Percentiles rank a stretch among this genome's conserved stretches.
Evolutionary conservation across 768 basidiomycete species (phyloP).

Genomic region (Suillus fuscotomentosus): DNA sequence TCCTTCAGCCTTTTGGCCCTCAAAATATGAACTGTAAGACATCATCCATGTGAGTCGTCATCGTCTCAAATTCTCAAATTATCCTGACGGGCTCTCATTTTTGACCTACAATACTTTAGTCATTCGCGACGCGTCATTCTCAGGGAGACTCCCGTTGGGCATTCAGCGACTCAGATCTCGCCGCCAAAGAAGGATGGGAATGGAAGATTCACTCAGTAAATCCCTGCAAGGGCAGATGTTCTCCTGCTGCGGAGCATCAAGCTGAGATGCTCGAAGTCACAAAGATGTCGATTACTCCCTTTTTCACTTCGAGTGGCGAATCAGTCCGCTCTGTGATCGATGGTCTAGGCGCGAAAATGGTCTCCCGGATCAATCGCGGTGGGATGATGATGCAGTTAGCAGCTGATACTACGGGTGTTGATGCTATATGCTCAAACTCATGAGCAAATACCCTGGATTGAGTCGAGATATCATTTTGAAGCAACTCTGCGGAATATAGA

Average conservation of each 20-base stretch:
- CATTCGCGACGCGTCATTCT: too few relatives aligned
- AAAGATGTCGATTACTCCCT: slow-evolving; percentile 19
- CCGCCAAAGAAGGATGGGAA: not conserved
- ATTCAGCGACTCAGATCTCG: not conserved
- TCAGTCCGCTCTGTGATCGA: slow-evolving; percentile 14
- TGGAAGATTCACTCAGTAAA: slow-evolving; percentile 3
- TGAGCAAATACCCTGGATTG: slow-evolving; percentile 16
- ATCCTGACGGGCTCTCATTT: too few relatives aligned
- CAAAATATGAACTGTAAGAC: too few relatives aligned
- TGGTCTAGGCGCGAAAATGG: slow-evolving; percentile 10
- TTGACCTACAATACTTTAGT: too few relatives aligned
- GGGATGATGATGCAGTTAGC: slow-evolving; percentile 5
- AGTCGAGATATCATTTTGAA: slow-evolving; percentile 10
- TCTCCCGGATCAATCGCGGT: slow-evolving; percentile 14
- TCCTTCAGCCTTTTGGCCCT: too few relatives aligned
- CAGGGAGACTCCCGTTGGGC: slow-evolving; percentile 13
- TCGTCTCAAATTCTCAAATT: too few relatives aligned
- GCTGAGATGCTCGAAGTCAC: slow-evolving; percentile 17
- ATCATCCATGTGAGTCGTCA: too few relatives aligned
- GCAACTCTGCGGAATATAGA: not conserved
- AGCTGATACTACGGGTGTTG: not conserved
- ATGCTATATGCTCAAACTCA: slow-evolving; percentile 17
- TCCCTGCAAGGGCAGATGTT: slow-evolving; percentile 8
- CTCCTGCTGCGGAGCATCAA: slow-evolving; percentile 19
- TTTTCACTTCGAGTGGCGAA: slow-evolving; percentile 13